Percentiles rank a stretch among this genome's conserved stretches.
phyloP scores from a whole-genome alignment of 805 yeast genomes.

The Kazachstania martiniae region DNA sequence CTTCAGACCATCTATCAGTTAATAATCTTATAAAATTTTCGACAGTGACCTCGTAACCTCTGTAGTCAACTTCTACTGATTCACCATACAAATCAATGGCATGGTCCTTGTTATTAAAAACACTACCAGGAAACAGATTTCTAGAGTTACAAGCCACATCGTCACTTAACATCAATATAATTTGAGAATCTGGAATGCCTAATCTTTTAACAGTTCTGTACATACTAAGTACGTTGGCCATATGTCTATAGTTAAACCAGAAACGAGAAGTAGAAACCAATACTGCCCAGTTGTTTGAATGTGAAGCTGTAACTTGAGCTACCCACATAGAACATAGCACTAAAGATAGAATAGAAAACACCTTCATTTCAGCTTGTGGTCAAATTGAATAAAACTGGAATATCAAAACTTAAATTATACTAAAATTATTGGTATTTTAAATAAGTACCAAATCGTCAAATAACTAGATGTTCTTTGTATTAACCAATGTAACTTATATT shows the following conservation, averaged over 20 bases:
- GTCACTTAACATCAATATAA: conserved; percentile 90
- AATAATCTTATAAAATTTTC: conserved; percentile 87
- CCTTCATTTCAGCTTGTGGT: conserved; percentile 1
- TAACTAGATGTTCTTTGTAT: too few species aligned
- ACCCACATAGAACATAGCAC: too few species aligned
- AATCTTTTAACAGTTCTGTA: conserved; percentile 91
- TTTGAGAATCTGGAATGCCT: conserved; percentile 97
- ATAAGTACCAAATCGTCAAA: too few species aligned
- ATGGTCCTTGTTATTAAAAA: conserved; percentile 86
- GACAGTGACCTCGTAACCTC: conserved; percentile 97
- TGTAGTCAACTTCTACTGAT: conserved; percentile 87
- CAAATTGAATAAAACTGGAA: too few species aligned
- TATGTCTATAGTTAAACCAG: conserved; percentile 97
- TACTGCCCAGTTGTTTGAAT: conserved; percentile 72
- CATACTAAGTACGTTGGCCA: conserved; percentile 91
- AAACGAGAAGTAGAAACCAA: conserved; percentile 90
- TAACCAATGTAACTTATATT: too few species aligned
- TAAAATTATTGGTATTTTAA: too few species aligned
- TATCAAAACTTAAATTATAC: too few species aligned
- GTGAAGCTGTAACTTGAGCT: conserved; percentile 16
- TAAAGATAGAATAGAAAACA: conserved; percentile 1
- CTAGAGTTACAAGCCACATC: conserved; percentile 96
- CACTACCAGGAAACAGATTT: conserved; percentile 91
- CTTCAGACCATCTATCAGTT: conserved; percentile 92
- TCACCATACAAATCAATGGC: conserved; percentile 91